phyloP scores from a whole-genome alignment of 2,329 filamentous ascomycete species.

The Xylariaceae sp. region DNA sequence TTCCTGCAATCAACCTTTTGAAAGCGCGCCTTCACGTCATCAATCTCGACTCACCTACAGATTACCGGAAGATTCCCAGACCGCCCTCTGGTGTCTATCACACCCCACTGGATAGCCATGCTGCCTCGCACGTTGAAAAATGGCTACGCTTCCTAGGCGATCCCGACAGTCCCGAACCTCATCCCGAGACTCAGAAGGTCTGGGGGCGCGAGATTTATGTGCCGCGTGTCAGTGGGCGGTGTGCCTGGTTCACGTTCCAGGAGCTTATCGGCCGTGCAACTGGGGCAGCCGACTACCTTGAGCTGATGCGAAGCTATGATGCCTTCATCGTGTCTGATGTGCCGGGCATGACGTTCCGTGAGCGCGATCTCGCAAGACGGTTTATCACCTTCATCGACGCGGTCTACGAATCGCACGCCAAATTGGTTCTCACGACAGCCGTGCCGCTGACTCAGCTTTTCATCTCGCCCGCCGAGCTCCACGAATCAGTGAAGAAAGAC shows the following conservation, averaged over 20 bases:
- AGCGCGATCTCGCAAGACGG: slow-evolving; percentile 80
- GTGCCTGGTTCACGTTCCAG: slow-evolving; percentile 87
- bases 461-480: slow-evolving; percentile 66
- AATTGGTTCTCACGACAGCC: slow-evolving; percentile 86
- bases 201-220: slow-evolving; percentile 92
- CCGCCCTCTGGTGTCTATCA: slow-evolving; percentile 94
- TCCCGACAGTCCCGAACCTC: slow-evolving; percentile 68
- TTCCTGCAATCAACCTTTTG: slow-evolving; percentile 90
- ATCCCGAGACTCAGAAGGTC: slow-evolving; percentile 73
- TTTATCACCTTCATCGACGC: slow-evolving; percentile 99
- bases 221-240: slow-evolving; percentile 79
- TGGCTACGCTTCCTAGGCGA: slow-evolving; percentile 97
- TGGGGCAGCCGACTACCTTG: slow-evolving; percentile 91
- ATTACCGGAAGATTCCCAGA: slow-evolving; percentile 94
- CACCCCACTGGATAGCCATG: slow-evolving; percentile 74
- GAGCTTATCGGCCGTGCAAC: slow-evolving; percentile 86
- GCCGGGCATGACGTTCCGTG: slow-evolving; percentile 82
- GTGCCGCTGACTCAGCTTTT: slow-evolving; percentile 84
- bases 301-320: slow-evolving; percentile 84
- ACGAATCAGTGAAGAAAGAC: slow-evolving; percentile 52
- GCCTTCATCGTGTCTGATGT: slow-evolving; percentile 89
- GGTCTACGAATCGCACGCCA: slow-evolving; percentile 88
- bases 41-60: slow-evolving; percentile 90
- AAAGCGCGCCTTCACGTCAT: slow-evolving; percentile 81
- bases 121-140: slow-evolving; percentile 77